phyloP scores from a whole-genome alignment of 805 yeast species.

The Cyberlindnera euphorbiae region DNA sequence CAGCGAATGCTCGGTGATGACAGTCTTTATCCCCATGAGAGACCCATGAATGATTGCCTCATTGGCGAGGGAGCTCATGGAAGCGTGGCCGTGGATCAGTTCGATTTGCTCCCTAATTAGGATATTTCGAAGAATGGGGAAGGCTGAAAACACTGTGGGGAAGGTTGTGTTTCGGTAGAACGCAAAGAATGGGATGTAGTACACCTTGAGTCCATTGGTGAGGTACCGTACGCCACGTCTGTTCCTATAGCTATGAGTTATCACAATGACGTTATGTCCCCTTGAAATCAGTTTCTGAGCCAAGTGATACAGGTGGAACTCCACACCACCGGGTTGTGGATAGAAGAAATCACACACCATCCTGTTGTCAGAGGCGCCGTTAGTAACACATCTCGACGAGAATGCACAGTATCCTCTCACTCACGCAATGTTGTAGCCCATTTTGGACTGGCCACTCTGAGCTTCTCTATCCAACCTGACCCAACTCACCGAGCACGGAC shows the following conservation, averaged over 20 bases:
- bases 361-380: conserved; percentile 20
- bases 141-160: conserved; percentile 85
- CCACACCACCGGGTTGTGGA: conserved; percentile 99
- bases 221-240: conserved; percentile 78
- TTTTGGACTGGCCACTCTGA: conserved; percentile 1
- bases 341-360: conserved; percentile 97
- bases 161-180: conserved; percentile 80
- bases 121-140: conserved; percentile 82
- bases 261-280: conserved; percentile 82
- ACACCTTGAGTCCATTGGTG: conserved; percentile 89
- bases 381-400: not conserved
- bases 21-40: conserved; percentile 88
- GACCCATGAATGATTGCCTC: conserved; percentile 90
- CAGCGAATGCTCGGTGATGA: conserved; percentile 92
- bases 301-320: conserved; percentile 87
- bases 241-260: conserved; percentile 85
- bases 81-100: conserved; percentile 93
- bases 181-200: conserved; percentile 79
- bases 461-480: too few relatives aligned
- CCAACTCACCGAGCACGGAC: too few relatives aligned
- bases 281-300: conserved; percentile 73
- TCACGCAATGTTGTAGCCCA: conserved; percentile 29
- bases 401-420: too few relatives aligned
- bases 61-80: conserved; percentile 78
- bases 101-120: conserved; percentile 81